A percentile compares a stretch with the other conserved stretches of the same genome.
Conservation (phyloP, 2,329 filamentous ascomycete genomes). For the Aspergillus ibericus region DNA sequence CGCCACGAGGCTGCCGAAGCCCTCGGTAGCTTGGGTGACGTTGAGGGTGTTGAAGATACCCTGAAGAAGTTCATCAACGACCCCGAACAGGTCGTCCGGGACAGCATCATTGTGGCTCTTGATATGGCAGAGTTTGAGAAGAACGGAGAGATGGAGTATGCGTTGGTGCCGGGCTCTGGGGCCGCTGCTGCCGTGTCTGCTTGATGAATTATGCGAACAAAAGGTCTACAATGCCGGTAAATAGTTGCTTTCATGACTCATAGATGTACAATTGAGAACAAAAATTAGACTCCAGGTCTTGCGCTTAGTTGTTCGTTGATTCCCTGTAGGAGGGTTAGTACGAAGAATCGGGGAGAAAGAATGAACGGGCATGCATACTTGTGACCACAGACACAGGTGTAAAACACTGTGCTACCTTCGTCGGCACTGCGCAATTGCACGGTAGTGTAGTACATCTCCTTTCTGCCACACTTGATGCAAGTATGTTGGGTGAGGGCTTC, state of each 20-base stretch:
- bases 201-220: conserved; percentile 22
- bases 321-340: conserved; percentile 32
- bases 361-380: conserved; percentile 59
- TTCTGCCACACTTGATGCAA: conserved; percentile 78
- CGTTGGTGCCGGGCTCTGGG: conserved; percentile 70
- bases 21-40: conserved; percentile 87
- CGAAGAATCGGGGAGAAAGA: background rate
- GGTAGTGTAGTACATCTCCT: conserved; percentile 80
- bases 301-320: conserved; percentile 36
- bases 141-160: conserved; percentile 85
- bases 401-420: conserved; percentile 92
- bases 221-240: conserved; percentile 16
- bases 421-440: conserved; percentile 89
- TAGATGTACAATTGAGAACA: conserved; percentile 25
- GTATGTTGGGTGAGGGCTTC: conserved; percentile 67
- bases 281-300: conserved; percentile 18
- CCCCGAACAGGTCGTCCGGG: conserved; percentile 86
- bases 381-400: conserved; percentile 80
- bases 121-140: conserved; percentile 99
- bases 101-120: conserved; percentile 90
- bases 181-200: conserved; percentile 29
- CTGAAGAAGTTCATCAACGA: conserved; percentile 83
- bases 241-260: conserved; percentile 22
- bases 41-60: conserved; percentile 86
- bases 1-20: conserved; percentile 97